Conservation (phyloP, 192 early-diverging fungal species). For the Cetraspora pellucida region DNA sequence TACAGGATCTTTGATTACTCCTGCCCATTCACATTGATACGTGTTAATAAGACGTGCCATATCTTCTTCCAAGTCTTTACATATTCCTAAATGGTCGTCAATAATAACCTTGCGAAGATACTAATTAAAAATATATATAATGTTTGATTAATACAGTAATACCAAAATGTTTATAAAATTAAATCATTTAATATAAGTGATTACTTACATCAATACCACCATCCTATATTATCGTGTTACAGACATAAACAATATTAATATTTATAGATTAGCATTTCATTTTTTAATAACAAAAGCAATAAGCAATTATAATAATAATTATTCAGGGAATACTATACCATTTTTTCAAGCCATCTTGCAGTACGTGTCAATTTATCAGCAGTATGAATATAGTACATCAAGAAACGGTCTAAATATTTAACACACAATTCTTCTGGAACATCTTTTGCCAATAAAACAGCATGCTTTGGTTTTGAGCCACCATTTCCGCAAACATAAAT, state of each 20-base stretch:
- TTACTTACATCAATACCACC: conserved; percentile 61
- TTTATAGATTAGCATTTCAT: no score
- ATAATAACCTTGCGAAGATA: conserved; percentile 62
- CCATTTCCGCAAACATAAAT: conserved; percentile 73
- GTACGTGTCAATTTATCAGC: conserved; percentile 67
- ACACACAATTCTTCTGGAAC: conserved; percentile 55
- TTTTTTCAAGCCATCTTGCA: conserved; percentile 70
- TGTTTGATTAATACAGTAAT: no score
- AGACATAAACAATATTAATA: no score
- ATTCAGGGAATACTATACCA: no score
- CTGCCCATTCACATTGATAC: conserved; percentile 67
- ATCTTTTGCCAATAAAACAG: conserved; percentile 59
- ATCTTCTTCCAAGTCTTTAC: conserved; percentile 62
- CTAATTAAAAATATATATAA: no score
- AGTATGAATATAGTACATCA: conserved; percentile 75
- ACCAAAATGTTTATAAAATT: no score
- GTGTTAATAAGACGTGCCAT: conserved; percentile 60
- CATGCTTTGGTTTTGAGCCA: conserved; percentile 68
- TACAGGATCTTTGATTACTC: conserved; percentile 60
- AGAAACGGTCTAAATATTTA: conserved; percentile 65
- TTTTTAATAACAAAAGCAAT: no score
- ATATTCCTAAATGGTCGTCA: conserved; percentile 66
- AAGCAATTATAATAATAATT: no score
- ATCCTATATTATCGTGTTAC: no score
- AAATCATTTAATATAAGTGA: no score